Percentiles rank a stretch among this genome's conserved stretches.
Conservation (phyloP, 441 rosid species). For the Pelargonium cotyledonis region DNA sequence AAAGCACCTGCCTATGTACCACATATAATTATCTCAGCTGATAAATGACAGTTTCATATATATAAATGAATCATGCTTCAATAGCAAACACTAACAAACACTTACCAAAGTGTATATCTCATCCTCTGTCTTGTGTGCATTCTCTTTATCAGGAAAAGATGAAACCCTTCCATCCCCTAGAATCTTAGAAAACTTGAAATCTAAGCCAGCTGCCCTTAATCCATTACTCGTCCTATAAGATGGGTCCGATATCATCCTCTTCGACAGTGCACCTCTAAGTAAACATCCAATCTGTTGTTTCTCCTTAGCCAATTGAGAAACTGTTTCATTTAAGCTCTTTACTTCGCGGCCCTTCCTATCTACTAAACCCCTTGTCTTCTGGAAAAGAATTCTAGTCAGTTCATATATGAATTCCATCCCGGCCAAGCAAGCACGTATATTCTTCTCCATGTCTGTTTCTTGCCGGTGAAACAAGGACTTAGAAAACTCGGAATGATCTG, state of each 20-base stretch:
- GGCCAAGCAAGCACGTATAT: conserved; percentile 70
- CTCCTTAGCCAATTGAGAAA: conserved; percentile 58
- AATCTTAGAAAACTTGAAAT: conserved; percentile 44
- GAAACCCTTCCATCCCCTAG: conserved; percentile 31
- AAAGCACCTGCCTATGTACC: conserved; percentile 69
- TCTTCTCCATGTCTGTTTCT: conserved; percentile 73
- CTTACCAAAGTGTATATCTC: conserved; percentile 76
- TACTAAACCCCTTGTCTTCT: conserved; percentile 46
- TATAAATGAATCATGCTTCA: conserved; percentile 6
- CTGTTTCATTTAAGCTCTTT: conserved; percentile 60
- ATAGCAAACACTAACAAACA: conserved; percentile 16
- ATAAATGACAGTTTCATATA: conserved; percentile 11
- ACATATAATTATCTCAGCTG: conserved; percentile 16
- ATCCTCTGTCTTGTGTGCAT: conserved; percentile 41
- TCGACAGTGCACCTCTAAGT: conserved; percentile 79
- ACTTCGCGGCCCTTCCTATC: conserved; percentile 53
- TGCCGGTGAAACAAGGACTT: conserved; percentile 79
- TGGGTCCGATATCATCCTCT: conserved; percentile 44
- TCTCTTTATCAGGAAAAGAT: conserved; percentile 27
- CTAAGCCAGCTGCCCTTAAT: conserved; percentile 62
- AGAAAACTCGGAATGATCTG: conserved; percentile 58
- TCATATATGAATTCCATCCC: conserved; percentile 81
- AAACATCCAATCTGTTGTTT: conserved; percentile 79
- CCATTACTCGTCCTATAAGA: conserved; percentile 60
- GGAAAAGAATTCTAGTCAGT: conserved; percentile 48